Percentiles rank a stretch among this genome's conserved stretches.
phyloP scores from a whole-genome alignment of 257 asterid species.

The Osmanthus fragrans region DNA sequence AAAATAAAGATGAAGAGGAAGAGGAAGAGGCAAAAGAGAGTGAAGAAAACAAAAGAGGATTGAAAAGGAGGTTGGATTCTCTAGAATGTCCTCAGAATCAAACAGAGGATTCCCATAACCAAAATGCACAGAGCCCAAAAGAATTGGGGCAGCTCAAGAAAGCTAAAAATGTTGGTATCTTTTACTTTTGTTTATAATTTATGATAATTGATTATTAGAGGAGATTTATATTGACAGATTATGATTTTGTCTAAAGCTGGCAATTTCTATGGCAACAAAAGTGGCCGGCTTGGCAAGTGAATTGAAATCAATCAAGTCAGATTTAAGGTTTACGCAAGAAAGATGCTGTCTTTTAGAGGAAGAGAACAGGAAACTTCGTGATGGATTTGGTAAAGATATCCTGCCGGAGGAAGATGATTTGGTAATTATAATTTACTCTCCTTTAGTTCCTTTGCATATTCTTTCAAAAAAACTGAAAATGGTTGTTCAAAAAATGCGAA shows the following conservation, averaged over 20 bases:
- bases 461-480: background rate
- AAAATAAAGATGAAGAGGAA: slow-evolving; percentile 15
- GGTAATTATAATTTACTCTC: slow-evolving; percentile 36
- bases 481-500: background rate
- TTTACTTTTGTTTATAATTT: background rate
- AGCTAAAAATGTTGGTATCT: slow-evolving; percentile 73
- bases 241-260: slow-evolving; percentile 44
- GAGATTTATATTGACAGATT: slow-evolving; percentile 12
- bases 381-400: slow-evolving; percentile 49
- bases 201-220: background rate
- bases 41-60: slow-evolving; percentile 49
- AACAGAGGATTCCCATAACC: slow-evolving; percentile 25
- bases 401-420: slow-evolving; percentile 89
- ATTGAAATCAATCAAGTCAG: slow-evolving; percentile 71
- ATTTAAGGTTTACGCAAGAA: slow-evolving; percentile 73
- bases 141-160: slow-evolving; percentile 61
- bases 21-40: slow-evolving; percentile 28
- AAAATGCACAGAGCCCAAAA: slow-evolving; percentile 31
- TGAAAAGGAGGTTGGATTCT: slow-evolving; percentile 68
- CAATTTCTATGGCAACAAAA: slow-evolving; percentile 89
- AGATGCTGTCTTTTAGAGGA: slow-evolving; percentile 75
- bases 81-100: slow-evolving; percentile 20
- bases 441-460: background rate
- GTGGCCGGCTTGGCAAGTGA: slow-evolving; percentile 79
- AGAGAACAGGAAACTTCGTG: slow-evolving; percentile 79